Conservation (phyloP, 2,329 filamentous ascomycete species). For the Berkeleyomyces rouxiae region DNA sequence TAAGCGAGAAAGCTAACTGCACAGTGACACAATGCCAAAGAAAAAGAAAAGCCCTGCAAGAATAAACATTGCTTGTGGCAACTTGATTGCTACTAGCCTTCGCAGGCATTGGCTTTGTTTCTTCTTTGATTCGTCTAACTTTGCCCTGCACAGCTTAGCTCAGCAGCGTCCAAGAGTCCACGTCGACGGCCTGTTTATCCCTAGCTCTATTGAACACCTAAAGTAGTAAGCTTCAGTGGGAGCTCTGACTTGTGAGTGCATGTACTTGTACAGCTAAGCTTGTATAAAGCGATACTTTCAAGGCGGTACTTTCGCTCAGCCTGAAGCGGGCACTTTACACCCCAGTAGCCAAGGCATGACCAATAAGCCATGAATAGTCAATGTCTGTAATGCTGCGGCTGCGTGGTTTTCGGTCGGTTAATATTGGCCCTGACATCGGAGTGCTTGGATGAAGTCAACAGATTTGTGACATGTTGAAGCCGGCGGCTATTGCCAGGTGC, state of each 20-base stretch:
- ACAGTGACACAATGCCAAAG: background rate
- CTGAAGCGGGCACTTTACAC: too few relatives aligned
- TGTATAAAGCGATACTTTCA: background rate
- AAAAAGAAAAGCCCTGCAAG: background rate
- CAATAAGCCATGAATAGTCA: too few relatives aligned
- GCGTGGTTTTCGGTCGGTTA: too few relatives aligned
- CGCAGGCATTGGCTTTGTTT: too few relatives aligned
- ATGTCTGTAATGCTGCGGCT: too few relatives aligned
- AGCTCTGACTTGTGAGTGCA: background rate
- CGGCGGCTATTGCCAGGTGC: too few relatives aligned
- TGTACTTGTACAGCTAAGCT: background rate
- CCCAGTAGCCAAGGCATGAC: too few relatives aligned
- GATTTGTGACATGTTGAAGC: too few relatives aligned
- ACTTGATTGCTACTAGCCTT: background rate
- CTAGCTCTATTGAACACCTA: background rate
- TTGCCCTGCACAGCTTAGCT: background rate
- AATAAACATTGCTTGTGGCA: too few relatives aligned
- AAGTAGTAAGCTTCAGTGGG: background rate
- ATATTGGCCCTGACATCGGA: too few relatives aligned
- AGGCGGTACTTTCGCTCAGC: too few relatives aligned
- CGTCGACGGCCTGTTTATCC: background rate
- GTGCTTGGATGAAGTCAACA: too few relatives aligned
- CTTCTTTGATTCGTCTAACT: background rate
- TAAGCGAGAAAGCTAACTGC: background rate
- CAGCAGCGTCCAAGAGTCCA: background rate